Evolutionary conservation across 2,329 filamentous ascomycete species (phyloP).

Genomic region (Knufia petricola): DNA sequence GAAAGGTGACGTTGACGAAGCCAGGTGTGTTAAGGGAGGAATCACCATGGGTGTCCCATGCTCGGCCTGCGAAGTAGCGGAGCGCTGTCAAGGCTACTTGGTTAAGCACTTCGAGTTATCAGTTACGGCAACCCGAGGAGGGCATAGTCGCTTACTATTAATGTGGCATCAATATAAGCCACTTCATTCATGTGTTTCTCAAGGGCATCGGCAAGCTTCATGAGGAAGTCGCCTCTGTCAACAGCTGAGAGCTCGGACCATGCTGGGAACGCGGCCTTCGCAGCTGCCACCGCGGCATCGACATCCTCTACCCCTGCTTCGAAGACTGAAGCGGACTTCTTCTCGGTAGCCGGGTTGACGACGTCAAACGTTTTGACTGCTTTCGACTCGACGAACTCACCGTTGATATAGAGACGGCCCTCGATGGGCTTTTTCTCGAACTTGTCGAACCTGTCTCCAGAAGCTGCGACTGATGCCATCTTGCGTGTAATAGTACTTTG

Average conservation of each 20-base stretch:
- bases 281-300: constrained; percentile 26
- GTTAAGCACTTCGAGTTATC: constrained; percentile 49
- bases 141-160: too few species aligned
- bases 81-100: constrained; percentile 57
- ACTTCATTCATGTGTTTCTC: constrained; percentile 36
- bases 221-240: constrained; percentile 35
- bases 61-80: constrained; percentile 55
- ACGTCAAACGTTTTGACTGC: constrained; percentile 27
- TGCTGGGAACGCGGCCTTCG: constrained; percentile 26
- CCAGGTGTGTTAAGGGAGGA: constrained; percentile 37
- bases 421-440: constrained; percentile 13
- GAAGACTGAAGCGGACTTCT: constrained; percentile 25
- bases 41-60: constrained; percentile 33
- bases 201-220: constrained; percentile 34
- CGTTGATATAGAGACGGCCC: constrained; percentile 30
- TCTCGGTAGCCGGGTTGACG: constrained; percentile 27
- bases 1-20: constrained; percentile 46
- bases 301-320: constrained; percentile 28
- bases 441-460: background rate
- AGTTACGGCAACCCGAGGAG: too few species aligned
- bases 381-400: constrained; percentile 26
- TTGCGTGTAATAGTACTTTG: background rate
- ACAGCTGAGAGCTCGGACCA: constrained; percentile 39
- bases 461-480: background rate
- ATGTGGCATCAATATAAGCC: constrained; percentile 36